A percentile compares a stretch with the other conserved stretches of the same genome.
These are phyloP conservation scores for Candida loeiensis DNA, from an alignment of 805 yeast species.

Conservation along the genomic window DNA sequence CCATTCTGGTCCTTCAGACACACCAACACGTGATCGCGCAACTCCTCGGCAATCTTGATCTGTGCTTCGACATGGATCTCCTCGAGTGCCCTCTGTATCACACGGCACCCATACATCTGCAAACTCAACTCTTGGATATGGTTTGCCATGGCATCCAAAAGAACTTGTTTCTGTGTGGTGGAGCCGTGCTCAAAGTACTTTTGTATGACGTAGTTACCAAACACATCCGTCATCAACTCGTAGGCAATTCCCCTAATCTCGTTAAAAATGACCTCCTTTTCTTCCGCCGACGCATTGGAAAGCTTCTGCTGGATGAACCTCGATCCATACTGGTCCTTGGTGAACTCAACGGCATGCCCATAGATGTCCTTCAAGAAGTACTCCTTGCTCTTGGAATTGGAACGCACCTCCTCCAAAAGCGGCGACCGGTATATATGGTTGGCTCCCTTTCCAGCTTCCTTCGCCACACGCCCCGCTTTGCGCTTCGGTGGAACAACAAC, in stretches of 20 bases:
- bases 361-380: slow-evolving; percentile 69
- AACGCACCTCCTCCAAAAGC: slow-evolving; percentile 78
- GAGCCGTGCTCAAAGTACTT: slow-evolving; percentile 86
- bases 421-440: slow-evolving; percentile 70
- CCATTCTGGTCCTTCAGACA: slow-evolving; percentile 89
- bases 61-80: slow-evolving; percentile 63
- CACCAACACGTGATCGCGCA: slow-evolving; percentile 58
- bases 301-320: slow-evolving; percentile 91
- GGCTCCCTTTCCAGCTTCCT: slow-evolving; percentile 18
- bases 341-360: slow-evolving; percentile 86
- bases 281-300: slow-evolving; percentile 60
- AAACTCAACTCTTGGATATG: slow-evolving; percentile 71
- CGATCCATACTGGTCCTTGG: slow-evolving; percentile 96
- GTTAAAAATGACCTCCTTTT: slow-evolving; percentile 73
- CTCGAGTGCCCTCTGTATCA: slow-evolving; percentile 90
- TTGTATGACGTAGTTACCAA: slow-evolving; percentile 96
- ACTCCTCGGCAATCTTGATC: slow-evolving; percentile 63
- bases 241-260: slow-evolving; percentile 74
- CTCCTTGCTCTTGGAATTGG: slow-evolving; percentile 53
- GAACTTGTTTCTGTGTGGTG: slow-evolving; percentile 59
- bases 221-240: slow-evolving; percentile 90
- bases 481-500: slow-evolving; percentile 1
- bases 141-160: slow-evolving; percentile 70
- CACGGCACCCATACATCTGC: slow-evolving; percentile 98
- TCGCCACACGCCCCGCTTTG: neutral